phyloP scores from a whole-genome alignment of 129 eudicot species.

The Pittosporum tobira region DNA sequence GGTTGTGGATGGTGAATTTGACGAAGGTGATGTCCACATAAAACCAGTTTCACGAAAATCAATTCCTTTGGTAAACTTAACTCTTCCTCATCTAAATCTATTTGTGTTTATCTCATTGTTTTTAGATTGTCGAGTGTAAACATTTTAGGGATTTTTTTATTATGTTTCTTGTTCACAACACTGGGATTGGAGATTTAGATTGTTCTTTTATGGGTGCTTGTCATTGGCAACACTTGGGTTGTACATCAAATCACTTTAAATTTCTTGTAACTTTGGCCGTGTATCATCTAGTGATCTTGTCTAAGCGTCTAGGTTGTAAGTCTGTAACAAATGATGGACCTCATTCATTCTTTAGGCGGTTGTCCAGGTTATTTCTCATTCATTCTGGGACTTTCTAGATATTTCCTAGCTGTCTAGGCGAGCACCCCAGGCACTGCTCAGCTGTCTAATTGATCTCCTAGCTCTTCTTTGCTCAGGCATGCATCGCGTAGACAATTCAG shows the following conservation, averaged over 20 bases:
- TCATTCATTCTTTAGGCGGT: no score
- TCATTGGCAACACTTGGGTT: not conserved
- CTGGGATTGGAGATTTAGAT: no score
- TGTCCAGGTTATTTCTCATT: slow-evolving; percentile 1
- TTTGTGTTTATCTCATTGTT: not conserved
- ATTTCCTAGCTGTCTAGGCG: not conserved
- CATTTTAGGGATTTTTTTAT: no score
- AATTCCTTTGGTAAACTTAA: slow-evolving; percentile 46
- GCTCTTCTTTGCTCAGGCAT: not conserved
- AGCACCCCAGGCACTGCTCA: not conserved
- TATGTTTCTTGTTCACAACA: no score
- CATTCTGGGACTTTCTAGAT: not conserved
- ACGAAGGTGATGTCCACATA: slow-evolving; percentile 95
- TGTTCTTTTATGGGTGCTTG: no score
- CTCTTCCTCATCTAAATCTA: slow-evolving; percentile 10
- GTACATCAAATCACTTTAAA: not conserved
- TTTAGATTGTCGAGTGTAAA: no score
- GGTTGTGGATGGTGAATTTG: slow-evolving; percentile 93
- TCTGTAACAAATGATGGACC: no score
- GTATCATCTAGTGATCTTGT: not conserved
- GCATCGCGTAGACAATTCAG: not conserved
- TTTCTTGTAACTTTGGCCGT: not conserved
- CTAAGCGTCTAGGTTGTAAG: not conserved
- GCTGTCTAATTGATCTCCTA: not conserved
- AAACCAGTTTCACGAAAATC: slow-evolving; percentile 65